Base-by-base conservation (phyloP, 192 early-diverging fungal genomes). In the Coemansia erecta region DNA sequence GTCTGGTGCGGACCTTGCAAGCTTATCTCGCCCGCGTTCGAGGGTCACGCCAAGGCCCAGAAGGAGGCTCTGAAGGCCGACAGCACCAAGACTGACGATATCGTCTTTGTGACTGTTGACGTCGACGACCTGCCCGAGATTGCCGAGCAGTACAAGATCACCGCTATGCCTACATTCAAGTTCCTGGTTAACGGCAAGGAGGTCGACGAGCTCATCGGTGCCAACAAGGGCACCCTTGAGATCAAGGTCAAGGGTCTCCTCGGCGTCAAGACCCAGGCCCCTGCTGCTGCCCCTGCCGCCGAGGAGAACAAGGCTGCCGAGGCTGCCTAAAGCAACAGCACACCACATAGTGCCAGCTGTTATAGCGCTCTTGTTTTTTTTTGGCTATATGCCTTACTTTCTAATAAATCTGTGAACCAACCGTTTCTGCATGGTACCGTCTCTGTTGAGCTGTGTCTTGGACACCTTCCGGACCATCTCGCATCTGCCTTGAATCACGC, bases 1-100 rank as follows among this genome's bases (percentile, higher is more conserved):
- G 76, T 64, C 56, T 93, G 93, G 93, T 95, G 93, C 77, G 90
- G 90, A 18, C 90, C 93, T 31, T 95, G 92, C 84, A 89, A 87
- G 73, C 58, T 85, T 33, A 85, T 92, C 61, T 64, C 81, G 24
- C 88, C 89, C 53, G 73, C 82, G 54, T 89, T 89, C 58, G 80
- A 84, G 31, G 60, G 77, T 45, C 77, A 93, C 12, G 67, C 88
- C 4, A 57, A 70, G 24, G 57, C 81, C 40, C 65, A 83, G 72
- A 7, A 73, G 2, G 73, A 85, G 37, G 70, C 89, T 52, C 88
- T 97, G 22, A 86, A 94, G 73, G 88, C 94, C 11, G 92, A 94
- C 60, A 83, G 86, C 0, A 70, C 64, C 59, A 47, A 73, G 46
- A 79, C 77, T 60, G 74, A 67, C 19, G 85, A 90, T 65, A 26